Conservation (phyloP, 177 flowering plant genomes). For the Telopea speciosissima region DNA sequence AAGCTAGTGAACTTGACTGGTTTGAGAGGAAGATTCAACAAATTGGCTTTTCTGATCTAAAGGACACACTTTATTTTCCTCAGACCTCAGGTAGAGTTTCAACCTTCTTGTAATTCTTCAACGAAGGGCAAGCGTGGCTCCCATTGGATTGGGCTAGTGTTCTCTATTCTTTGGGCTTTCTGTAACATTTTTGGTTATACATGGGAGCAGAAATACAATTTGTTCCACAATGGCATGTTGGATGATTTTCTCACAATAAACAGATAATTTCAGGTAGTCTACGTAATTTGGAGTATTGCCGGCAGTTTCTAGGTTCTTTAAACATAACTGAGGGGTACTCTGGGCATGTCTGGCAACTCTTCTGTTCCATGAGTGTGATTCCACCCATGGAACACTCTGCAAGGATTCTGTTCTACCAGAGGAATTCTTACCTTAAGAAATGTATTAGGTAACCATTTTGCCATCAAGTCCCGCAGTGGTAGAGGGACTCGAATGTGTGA, state of each 20-base stretch:
- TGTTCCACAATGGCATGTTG: background rate
- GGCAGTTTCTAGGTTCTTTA: background rate
- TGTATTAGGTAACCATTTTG: too few relatives aligned
- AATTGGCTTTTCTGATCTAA: slow-evolving; percentile 53
- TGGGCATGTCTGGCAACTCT: background rate
- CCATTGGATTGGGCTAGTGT: slow-evolving; percentile 1
- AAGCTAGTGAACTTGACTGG: slow-evolving; percentile 43
- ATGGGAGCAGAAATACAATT: background rate
- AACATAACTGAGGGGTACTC: background rate
- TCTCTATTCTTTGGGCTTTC: background rate
- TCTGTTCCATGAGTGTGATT: too few relatives aligned
- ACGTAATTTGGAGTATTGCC: background rate
- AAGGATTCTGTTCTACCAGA: too few relatives aligned
- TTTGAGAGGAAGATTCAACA: slow-evolving; percentile 43
- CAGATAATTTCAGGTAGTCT: background rate
- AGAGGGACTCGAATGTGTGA: too few relatives aligned
- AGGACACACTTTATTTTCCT: slow-evolving; percentile 67
- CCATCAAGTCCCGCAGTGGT: too few relatives aligned
- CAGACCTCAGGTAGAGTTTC: slow-evolving; percentile 41
- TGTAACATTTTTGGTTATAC: background rate
- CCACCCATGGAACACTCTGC: too few relatives aligned
- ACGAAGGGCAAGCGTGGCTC: background rate
- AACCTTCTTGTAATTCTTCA: slow-evolving; percentile 1
- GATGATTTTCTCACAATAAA: background rate
- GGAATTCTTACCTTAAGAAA: too few relatives aligned